A percentile compares a stretch with the other conserved stretches of the same genome.
Conservation (phyloP, 2,329 filamentous ascomycete genomes). For the Fusarium goolgardi region DNA sequence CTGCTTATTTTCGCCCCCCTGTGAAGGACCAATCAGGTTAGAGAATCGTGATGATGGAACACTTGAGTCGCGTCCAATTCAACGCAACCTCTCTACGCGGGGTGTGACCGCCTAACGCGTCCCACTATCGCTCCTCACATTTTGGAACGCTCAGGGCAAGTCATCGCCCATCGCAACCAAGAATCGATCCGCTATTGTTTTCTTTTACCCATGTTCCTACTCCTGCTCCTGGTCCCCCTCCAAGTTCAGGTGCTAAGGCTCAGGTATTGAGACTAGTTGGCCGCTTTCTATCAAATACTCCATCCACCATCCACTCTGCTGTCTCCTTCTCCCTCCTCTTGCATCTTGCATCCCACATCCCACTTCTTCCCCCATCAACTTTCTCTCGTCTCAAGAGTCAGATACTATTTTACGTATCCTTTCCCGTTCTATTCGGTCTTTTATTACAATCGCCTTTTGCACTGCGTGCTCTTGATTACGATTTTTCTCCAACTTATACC, state of each 20-base stretch:
- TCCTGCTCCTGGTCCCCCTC: background rate
- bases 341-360: constrained; percentile 19
- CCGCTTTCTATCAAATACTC: constrained; percentile 29
- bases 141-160: constrained; percentile 30
- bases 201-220: constrained; percentile 31
- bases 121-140: constrained; percentile 33
- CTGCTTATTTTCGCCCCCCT: background rate
- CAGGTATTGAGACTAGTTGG: constrained; percentile 24
- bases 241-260: constrained; percentile 5
- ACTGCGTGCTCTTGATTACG: constrained; percentile 13
- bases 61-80: constrained; percentile 23
- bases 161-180: constrained; percentile 44
- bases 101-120: constrained; percentile 46
- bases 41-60: constrained; percentile 17
- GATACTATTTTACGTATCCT: constrained; percentile 6
- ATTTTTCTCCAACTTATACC: background rate
- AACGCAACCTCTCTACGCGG: constrained; percentile 50
- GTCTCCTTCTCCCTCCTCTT: constrained; percentile 13
- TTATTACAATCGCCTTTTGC: background rate
- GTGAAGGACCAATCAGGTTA: background rate
- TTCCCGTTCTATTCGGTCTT: background rate
- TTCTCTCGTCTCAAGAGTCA: constrained; percentile 13
- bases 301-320: constrained; percentile 24
- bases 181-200: constrained; percentile 44
- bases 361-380: constrained; percentile 15